These are phyloP conservation scores for Brettanomyces naardenensis DNA, from an alignment of 805 yeast genomes.

Conservation along the genomic window DNA sequence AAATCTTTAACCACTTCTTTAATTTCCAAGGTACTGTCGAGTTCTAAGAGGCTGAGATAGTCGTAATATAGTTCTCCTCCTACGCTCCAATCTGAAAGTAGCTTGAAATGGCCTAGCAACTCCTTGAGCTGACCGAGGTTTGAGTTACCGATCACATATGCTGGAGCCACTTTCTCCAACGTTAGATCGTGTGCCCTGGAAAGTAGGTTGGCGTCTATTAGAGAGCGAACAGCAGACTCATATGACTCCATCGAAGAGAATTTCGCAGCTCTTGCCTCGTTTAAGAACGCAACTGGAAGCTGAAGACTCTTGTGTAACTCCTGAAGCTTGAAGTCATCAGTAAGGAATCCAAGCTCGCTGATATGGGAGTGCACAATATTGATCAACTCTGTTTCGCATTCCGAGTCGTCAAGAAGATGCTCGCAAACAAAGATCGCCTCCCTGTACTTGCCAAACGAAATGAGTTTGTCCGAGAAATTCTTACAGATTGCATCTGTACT, in stretches of 20 bases:
- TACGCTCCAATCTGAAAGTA: slow-evolving; percentile 38
- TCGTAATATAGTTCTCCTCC: slow-evolving; percentile 54
- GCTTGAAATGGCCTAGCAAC: slow-evolving; percentile 37
- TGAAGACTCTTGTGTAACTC: slow-evolving; percentile 31
- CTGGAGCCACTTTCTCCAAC: slow-evolving; percentile 61
- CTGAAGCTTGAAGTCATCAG: slow-evolving; percentile 23
- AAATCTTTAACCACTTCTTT: slow-evolving; percentile 29
- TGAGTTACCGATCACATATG: slow-evolving; percentile 45
- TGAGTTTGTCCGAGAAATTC: slow-evolving; percentile 44
- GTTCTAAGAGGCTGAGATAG: slow-evolving; percentile 31
- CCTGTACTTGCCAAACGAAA: slow-evolving; percentile 36
- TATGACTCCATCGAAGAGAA: slow-evolving; percentile 42
- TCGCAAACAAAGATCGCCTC: slow-evolving; percentile 59
- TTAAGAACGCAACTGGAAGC: slow-evolving; percentile 41
- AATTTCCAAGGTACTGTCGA: slow-evolving; percentile 7
- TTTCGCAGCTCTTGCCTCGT: slow-evolving; percentile 53
- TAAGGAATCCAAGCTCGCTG: slow-evolving; percentile 21
- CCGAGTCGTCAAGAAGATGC: slow-evolving; percentile 42
- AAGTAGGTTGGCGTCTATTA: slow-evolving; percentile 52
- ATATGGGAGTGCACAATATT: slow-evolving; percentile 28
- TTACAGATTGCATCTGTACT: slow-evolving; percentile 15
- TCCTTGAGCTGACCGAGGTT: slow-evolving; percentile 21
- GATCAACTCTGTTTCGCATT: slow-evolving; percentile 34
- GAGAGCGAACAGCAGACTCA: slow-evolving; percentile 52
- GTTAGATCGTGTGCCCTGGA: slow-evolving; percentile 58